Evolutionary conservation across 495 filamentous ascomycete genomes (phyloP).

Genomic region (Aspergillus haitiensis): DNA sequence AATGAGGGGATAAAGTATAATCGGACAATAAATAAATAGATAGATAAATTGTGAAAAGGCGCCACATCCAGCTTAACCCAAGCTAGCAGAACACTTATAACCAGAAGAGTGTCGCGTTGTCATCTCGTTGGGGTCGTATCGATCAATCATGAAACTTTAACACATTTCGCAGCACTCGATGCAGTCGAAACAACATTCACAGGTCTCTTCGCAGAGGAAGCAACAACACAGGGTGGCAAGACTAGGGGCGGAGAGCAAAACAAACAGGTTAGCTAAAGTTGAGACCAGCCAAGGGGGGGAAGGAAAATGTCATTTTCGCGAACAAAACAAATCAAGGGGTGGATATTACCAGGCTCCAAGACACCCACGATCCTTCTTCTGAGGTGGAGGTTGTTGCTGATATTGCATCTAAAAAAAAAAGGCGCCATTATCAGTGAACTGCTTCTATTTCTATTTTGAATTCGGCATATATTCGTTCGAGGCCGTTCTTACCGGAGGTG

Average conservation of each 20-base stretch:
- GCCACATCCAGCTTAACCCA: conserved; percentile 10
- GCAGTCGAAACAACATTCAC: conserved; percentile 74
- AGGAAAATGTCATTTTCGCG: not conserved
- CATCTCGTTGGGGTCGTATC: conserved; percentile 22
- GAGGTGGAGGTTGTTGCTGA: conserved; percentile 58
- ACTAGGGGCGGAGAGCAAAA: conserved; percentile 32
- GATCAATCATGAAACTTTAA: conserved; percentile 30
- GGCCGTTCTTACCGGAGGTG: conserved; percentile 28
- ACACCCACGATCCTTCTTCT: conserved; percentile 56
- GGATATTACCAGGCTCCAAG: conserved; percentile 57
- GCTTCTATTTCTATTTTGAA: not conserved
- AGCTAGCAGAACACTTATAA: conserved; percentile 13
- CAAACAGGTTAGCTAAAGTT: conserved; percentile 16
- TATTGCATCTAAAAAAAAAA: conserved; percentile 55
- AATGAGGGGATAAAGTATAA: not conserved
- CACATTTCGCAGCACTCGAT: conserved; percentile 63
- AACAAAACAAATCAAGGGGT: not conserved
- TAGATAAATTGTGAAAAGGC: not conserved
- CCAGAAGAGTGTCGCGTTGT: conserved; percentile 8
- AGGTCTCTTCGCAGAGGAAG: conserved; percentile 75
- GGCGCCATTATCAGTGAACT: not conserved
- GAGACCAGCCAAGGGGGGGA: not conserved
- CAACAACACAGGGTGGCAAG: conserved; percentile 73
- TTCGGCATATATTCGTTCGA: conserved; percentile 8
- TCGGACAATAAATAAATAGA: conserved; percentile 3